Evolutionary conservation across 306 rosid genomes (phyloP), one percentile per base, ranked within the genome.

Genomic region (Begonia fuchsioides): DNA sequence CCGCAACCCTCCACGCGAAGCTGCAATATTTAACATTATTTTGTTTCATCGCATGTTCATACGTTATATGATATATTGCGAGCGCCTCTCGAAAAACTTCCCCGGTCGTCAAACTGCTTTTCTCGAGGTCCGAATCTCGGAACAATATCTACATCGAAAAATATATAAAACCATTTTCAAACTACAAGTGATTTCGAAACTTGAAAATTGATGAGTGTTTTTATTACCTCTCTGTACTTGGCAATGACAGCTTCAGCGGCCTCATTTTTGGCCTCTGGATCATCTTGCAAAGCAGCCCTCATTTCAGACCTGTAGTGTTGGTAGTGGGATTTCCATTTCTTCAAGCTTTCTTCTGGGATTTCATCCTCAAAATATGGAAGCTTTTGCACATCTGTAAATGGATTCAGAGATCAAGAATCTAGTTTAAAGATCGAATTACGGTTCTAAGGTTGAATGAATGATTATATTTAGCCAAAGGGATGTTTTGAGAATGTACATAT

Each of bases 1-100:
- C 87, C 0, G 87, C 94, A 63, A 80, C 55, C 61, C 40, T 79
- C 94, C 90, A 82, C 0, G 77, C 94, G 54, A 79, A 86, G 50
- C 56, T 1, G 52, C 93, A 86, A 17, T 8, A 11, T 0, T 8
- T 0, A 10, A 52, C 72, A 1, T 1, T 6, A 0, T 48, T 10
- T 9, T 0, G 2, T 15, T 2, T 19, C 12, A 13, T 59, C 3
- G 92, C 94, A 50, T 61, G 8, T 39, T 82, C 62, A 20, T 82
- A 86, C 32, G 55, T 16, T 17, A 81, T 20, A 1, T 54, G 58
- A 72, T 86, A 86, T 49, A 82, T 44, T 2, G 79, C 90, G 53
- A 74, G 59, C 14, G 93, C 86, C 61, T 82, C 93, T 0, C 48
- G 16, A 16, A 53, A 63, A 19, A 86, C 65, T 10, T 81, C 83